These are phyloP conservation scores for Alternaria infectoria DNA, from an alignment of 2,329 filamentous ascomycete species.

Conservation along the genomic window DNA sequence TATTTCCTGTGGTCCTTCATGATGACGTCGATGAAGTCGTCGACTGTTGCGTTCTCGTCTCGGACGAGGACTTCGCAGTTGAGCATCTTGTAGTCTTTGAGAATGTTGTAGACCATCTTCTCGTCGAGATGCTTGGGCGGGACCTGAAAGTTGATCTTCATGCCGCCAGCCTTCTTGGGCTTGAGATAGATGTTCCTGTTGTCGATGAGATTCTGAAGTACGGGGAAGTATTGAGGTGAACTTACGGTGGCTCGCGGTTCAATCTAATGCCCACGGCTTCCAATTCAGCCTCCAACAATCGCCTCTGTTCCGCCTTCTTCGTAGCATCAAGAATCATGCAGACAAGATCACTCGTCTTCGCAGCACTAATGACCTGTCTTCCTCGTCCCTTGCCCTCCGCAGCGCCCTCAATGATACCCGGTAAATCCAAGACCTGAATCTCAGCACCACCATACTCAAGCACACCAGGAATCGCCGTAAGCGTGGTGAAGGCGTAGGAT, in stretches of 20 bases:
- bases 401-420: slow-evolving; percentile 97
- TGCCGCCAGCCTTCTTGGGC: slow-evolving; percentile 90
- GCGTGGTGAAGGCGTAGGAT: slow-evolving; percentile 94
- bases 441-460: slow-evolving; percentile 97
- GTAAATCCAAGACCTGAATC: slow-evolving; percentile 96
- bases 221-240: not conserved
- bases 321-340: slow-evolving; percentile 97
- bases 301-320: slow-evolving; percentile 91
- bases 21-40: slow-evolving; percentile 98
- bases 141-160: slow-evolving; percentile 96
- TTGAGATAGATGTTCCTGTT: slow-evolving; percentile 94
- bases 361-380: slow-evolving; percentile 94
- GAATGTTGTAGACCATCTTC: slow-evolving; percentile 97
- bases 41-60: slow-evolving; percentile 90
- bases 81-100: slow-evolving; percentile 97
- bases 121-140: slow-evolving; percentile 93
- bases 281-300: slow-evolving; percentile 86
- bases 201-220: not conserved
- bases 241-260: slow-evolving; percentile 85
- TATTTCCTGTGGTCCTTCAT: slow-evolving; percentile 99
- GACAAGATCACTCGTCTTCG: slow-evolving; percentile 97
- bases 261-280: slow-evolving; percentile 94
- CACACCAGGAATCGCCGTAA: slow-evolving; percentile 96
- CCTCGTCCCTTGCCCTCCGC: slow-evolving; percentile 95
- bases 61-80: slow-evolving; percentile 96